phyloP scores from a whole-genome alignment of 2,329 filamentous ascomycete genomes.

The Aureobasidium melanogenum region DNA sequence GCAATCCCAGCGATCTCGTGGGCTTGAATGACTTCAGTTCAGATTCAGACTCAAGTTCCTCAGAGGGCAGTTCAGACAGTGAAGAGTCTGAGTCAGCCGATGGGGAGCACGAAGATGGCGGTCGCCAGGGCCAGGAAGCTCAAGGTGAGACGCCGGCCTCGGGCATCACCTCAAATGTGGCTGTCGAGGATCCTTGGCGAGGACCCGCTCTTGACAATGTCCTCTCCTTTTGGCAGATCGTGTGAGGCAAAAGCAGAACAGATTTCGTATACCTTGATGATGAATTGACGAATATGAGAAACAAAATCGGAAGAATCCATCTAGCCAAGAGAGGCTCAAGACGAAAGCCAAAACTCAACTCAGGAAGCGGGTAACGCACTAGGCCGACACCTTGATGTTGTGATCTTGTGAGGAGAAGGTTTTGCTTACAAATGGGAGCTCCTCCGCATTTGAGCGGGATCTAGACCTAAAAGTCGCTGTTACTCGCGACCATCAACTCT shows the following conservation, averaged over 20 bases:
- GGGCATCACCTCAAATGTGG: not conserved
- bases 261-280: not conserved
- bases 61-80: not conserved
- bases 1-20: not conserved
- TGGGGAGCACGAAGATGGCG: not conserved
- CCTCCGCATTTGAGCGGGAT: not conserved
- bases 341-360: not conserved
- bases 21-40: not conserved
- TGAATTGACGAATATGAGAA: not conserved
- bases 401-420: not conserved
- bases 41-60: not conserved
- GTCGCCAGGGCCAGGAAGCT: not conserved
- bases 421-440: constrained; percentile 8
- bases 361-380: not conserved
- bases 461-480: not conserved
- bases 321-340: not conserved
- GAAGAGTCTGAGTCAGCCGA: not conserved
- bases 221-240: not conserved
- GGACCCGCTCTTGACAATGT: constrained; percentile 8
- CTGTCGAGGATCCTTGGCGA: not conserved
- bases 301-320: not conserved
- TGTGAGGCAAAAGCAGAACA: not conserved
- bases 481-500: not conserved
- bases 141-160: not conserved
- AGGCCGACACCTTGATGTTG: constrained; percentile 10